A percentile compares a stretch with the other conserved stretches of the same genome.
Evolutionary conservation across 1,139 yeast genomes (phyloP).

Genomic region (Nakaseomyces glabratus): DNA sequence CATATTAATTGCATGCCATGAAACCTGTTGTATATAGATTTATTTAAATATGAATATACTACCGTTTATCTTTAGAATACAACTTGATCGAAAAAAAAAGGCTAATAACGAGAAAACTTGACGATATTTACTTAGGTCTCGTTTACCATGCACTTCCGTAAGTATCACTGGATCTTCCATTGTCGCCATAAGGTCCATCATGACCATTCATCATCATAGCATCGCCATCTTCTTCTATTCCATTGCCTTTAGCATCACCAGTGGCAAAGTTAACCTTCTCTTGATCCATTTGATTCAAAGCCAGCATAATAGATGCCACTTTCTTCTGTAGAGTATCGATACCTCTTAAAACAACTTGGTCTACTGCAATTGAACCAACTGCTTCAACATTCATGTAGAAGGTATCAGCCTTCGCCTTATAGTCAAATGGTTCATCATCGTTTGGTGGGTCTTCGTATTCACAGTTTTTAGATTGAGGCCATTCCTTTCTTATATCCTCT

Average conservation of each 20-base stretch:
- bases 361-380: slow-evolving; percentile 79
- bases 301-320: slow-evolving; percentile 81
- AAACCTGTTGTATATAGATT: too few relatives aligned
- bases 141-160: slow-evolving; percentile 30
- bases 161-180: slow-evolving; percentile 20
- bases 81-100: too few relatives aligned
- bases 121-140: too few relatives aligned
- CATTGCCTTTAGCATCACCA: slow-evolving; percentile 45
- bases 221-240: slow-evolving; percentile 30
- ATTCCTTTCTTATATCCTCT: slow-evolving; percentile 75
- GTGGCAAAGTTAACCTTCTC: slow-evolving; percentile 41
- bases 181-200: slow-evolving; percentile 38
- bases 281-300: slow-evolving; percentile 51
- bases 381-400: slow-evolving; percentile 89
- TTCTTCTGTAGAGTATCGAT: slow-evolving; percentile 80
- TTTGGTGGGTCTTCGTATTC: slow-evolving; percentile 96
- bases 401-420: slow-evolving; percentile 67
- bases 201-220: slow-evolving; percentile 37
- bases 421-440: slow-evolving; percentile 82
- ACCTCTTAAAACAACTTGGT: slow-evolving; percentile 79
- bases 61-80: too few relatives aligned
- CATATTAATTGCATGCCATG: too few relatives aligned
- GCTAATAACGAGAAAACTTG: too few relatives aligned
- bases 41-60: too few relatives aligned
- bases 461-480: slow-evolving; percentile 85